Percentiles rank a stretch among this genome's conserved stretches.
These are phyloP conservation scores for Moesziomyces globuligerus DNA, from an alignment of 1,284 basidiomycete genomes.

Conservation along the genomic window DNA sequence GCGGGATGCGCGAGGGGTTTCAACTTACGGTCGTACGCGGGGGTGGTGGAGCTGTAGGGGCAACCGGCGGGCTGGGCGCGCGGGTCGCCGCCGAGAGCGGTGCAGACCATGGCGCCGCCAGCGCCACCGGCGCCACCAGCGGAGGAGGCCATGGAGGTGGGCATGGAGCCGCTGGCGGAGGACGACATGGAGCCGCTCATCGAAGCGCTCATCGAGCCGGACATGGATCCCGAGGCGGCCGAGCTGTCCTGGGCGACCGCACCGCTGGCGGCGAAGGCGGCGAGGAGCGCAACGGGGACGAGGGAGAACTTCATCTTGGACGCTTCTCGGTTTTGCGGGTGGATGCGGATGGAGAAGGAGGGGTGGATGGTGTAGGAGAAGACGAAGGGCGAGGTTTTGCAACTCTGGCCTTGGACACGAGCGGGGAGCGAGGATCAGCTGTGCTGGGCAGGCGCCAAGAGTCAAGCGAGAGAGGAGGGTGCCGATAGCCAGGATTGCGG, in stretches of 20 bases:
- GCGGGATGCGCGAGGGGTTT: neutral
- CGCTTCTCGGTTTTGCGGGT: neutral
- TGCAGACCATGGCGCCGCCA: conserved; percentile 32
- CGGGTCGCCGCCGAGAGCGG: conserved; percentile 46
- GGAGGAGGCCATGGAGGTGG: conserved; percentile 11
- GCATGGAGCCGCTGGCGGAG: conserved; percentile 27
- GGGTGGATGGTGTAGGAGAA: conserved; percentile 10
- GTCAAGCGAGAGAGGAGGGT: neutral
- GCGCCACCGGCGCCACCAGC: conserved; percentile 21
- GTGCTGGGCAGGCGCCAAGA: too few relatives aligned
- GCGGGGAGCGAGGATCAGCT: too few relatives aligned
- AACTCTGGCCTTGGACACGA: too few relatives aligned
- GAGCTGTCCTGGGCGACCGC: conserved; percentile 49
- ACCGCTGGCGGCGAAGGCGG: conserved; percentile 45
- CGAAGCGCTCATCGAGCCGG: conserved; percentile 16
- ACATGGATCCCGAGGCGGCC: conserved; percentile 19
- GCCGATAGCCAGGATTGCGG: neutral
- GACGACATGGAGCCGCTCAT: conserved; percentile 35
- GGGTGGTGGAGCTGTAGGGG: conserved; percentile 55
- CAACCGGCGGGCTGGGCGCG: conserved; percentile 32
- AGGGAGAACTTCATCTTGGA: conserved; percentile 59
- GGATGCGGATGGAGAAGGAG: neutral
- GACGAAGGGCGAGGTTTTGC: neutral
- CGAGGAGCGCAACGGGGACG: conserved; percentile 50
- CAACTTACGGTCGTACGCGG: conserved; percentile 57